Percentiles rank a stretch among this genome's conserved stretches.
Conservation (phyloP, 805 yeast genomes). For the Barnettozyma populi region DNA sequence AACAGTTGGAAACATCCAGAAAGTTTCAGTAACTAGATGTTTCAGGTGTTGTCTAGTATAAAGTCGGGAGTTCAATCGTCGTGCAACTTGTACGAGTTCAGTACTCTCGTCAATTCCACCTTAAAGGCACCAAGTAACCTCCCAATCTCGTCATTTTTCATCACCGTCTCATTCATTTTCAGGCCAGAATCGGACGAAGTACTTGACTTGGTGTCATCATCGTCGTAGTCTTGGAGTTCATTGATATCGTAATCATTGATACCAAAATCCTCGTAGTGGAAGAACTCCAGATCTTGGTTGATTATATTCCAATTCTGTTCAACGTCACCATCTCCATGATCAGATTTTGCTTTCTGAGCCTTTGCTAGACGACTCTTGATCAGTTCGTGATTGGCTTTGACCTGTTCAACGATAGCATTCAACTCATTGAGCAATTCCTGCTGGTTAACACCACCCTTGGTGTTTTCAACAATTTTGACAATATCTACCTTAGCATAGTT, state of each 20-base stretch:
- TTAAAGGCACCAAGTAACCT: neutral
- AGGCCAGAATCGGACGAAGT: constrained; percentile 25
- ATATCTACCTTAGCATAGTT: constrained; percentile 40
- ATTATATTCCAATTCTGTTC: constrained; percentile 40
- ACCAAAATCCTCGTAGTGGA: constrained; percentile 43
- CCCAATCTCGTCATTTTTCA: neutral
- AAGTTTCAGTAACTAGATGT: too few relatives aligned
- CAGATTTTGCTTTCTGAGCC: constrained; percentile 22
- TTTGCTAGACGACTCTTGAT: constrained; percentile 30
- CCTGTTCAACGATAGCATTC: constrained; percentile 32
- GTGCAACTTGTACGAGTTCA: neutral
- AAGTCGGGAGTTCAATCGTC: neutral
- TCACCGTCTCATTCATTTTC: constrained; percentile 22
- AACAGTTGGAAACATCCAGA: too few relatives aligned
- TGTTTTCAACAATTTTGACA: constrained; percentile 27
- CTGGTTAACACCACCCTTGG: constrained; percentile 17
- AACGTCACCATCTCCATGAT: constrained; percentile 20
- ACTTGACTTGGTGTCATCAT: constrained; percentile 7
- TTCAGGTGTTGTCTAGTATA: neutral
- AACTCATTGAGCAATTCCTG: constrained; percentile 33
- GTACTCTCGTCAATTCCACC: neutral
- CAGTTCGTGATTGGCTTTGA: constrained; percentile 29
- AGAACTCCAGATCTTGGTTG: constrained; percentile 33
- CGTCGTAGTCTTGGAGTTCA: constrained; percentile 29
- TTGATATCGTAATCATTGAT: constrained; percentile 43